Evolutionary conservation across 2,329 filamentous ascomycete species (phyloP), one percentile per base, ranked within the genome.

Genomic region (Paraphoma sp.): DNA sequence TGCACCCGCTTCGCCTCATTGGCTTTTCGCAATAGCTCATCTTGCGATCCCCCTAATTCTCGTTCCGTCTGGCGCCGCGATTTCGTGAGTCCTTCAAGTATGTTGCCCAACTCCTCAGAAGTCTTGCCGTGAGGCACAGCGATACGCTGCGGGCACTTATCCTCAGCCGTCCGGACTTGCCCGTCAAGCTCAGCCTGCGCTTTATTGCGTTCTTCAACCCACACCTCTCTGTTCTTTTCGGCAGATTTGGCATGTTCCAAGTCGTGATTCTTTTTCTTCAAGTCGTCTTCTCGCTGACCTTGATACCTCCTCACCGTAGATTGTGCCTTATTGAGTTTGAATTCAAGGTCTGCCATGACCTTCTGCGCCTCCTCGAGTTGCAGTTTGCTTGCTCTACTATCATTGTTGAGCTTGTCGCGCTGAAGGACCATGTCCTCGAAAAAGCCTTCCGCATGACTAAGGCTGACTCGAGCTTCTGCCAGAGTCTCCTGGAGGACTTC

Each of bases 381-480:
- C 6, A 43, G 52, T 53, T 79, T 78, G 33, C 75, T 63, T 9
- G 53, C 51, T 0, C 56, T 63, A 8, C 71, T 67, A 2, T 69
- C 62, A 0, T 76, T 71, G 57, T 81, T 78, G n/a, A 82, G 69
- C 6, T 68, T 71, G 41, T 80, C 77, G 56, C 80, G 79, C 23
- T 80, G 79, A 28, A 69, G 69, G 2, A 81, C 67, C 17, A 80
- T 76, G 62, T 88, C 86, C 57, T 80, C 69, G 53, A 79, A 83
- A 2, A 83, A 80, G 1, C 74, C 78, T 45, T 70, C 58, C n/a
- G 62, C 53, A 16, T 64, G 57, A 45, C 62, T 41, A 6, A 64
- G 74, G 17, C 84, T 80, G n/a, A 77, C 76, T 71, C 85, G 75
- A 69, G 70, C 87, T 7, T 87, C 85, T 53, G 80, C 76, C 1